Base-by-base conservation (phyloP, 768 basidiomycete species). In the Lyophyllum semitale region DNA sequence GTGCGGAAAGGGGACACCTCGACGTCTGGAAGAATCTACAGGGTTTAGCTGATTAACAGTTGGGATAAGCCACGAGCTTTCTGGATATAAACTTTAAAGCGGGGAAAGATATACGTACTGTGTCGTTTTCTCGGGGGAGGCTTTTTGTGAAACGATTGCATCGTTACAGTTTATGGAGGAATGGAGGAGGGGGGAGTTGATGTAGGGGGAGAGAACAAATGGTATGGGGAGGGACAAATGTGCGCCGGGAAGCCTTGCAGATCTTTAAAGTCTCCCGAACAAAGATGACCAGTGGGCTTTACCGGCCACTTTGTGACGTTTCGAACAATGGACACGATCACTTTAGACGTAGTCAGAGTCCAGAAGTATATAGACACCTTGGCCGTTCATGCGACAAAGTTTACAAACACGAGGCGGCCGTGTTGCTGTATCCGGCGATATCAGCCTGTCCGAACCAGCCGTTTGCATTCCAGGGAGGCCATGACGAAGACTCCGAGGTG, bases 21-120 rank as follows among this genome's bases (percentile, higher is more conserved):
- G 67, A 69, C 15, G 68, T 57, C 63, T 80, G 78, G 54, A 74
- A 81, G 62, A 71, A 81, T 64, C 72, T 76, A 66, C 79, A 81
- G 22, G 78, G 79, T 65, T 80, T 81, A 22, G 78, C 79, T 81
- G 61, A 48, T 55, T 11, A 37, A 48, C 49, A 29, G 30, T 23
- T 37, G 51, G 53, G 53, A 57, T 63, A 35, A 66, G 55, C 43
- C 43, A 50, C 26, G 32, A 49, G 35, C n/a, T n/a, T n/a, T 41
- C 42, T 25, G n/a, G 37, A 35, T 29, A 41, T 50, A n/a, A 44
- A 35, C 32, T 25, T 20, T 51, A 48, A 23, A 42, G 29, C 32
- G 47, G 38, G 45, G 18, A 33, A 11, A 33, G 44, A 41, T 56
- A 41, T 56, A 62, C 69, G 54, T 63, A 77, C 76, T 76, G 56